phyloP scores from a whole-genome alignment of 768 basidiomycete genomes.

The Leccinum pellstonianum region DNA sequence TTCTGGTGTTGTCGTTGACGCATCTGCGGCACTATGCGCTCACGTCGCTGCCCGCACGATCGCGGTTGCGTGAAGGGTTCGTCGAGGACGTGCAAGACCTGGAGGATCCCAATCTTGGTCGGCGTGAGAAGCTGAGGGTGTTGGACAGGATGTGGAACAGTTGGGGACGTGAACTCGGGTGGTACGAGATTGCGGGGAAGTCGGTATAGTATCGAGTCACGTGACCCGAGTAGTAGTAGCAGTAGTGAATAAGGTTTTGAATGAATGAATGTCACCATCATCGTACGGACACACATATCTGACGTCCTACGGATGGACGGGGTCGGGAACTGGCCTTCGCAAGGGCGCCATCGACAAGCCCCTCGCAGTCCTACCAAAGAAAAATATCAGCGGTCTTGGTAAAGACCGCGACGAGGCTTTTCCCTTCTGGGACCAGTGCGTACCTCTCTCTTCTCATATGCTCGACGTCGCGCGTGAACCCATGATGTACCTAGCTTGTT shows the following conservation, averaged over 20 bases:
- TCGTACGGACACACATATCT: conserved; percentile 61
- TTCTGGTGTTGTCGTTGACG: conserved; percentile 69
- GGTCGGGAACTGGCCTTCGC: conserved; percentile 82
- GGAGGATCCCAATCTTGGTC: conserved; percentile 67
- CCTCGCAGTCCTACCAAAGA: conserved; percentile 79
- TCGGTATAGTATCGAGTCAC: background rate
- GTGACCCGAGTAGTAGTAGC: conserved; percentile 4
- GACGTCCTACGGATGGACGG: conserved; percentile 83
- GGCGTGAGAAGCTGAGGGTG: conserved; percentile 72
- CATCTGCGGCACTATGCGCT: conserved; percentile 66
- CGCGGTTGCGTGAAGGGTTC: conserved; percentile 72
- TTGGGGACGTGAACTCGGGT: conserved; percentile 73
- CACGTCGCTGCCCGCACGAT: conserved; percentile 51
- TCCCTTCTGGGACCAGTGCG: conserved; percentile 96
- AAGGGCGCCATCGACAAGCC: conserved; percentile 77
- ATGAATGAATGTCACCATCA: conserved; percentile 12
- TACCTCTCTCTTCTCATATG: background rate
- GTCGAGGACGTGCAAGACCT: conserved; percentile 82
- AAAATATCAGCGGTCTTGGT: conserved; percentile 80
- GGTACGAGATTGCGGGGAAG: conserved; percentile 38
- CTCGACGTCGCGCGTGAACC: background rate
- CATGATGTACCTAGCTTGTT: conserved; percentile 47
- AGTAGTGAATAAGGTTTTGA: background rate
- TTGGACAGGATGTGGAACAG: conserved; percentile 87
- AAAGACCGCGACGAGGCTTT: conserved; percentile 94